Percentiles rank a stretch among this genome's conserved stretches.
phyloP scores from a whole-genome alignment of 176 grass and related monocot genomes.

The Oropetium thomaeum region DNA sequence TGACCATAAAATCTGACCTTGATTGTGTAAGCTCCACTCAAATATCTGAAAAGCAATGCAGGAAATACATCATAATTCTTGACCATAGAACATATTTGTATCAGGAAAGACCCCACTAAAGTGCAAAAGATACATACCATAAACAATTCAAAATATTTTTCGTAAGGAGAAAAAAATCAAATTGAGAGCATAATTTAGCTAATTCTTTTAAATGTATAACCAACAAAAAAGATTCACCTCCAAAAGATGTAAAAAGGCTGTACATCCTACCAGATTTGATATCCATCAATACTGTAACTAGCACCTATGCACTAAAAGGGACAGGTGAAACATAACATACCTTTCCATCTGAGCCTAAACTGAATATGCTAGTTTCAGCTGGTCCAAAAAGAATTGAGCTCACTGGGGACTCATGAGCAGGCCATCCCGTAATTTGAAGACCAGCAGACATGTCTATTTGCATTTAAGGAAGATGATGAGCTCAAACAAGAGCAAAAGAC shows the following conservation, averaged over 20 bases:
- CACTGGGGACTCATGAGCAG: slow-evolving; percentile 89
- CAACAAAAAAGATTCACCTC: not conserved
- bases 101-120: not conserved
- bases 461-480: slow-evolving; percentile 41
- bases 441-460: slow-evolving; percentile 92
- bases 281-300: slow-evolving; percentile 2
- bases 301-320: slow-evolving; percentile 19
- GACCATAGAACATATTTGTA: slow-evolving; percentile 7
- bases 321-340: slow-evolving; percentile 32
- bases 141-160: slow-evolving; percentile 1
- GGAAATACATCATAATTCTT: too few species aligned
- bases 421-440: slow-evolving; percentile 99
- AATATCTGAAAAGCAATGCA: slow-evolving; percentile 65
- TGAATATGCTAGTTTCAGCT: slow-evolving; percentile 97
- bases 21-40: slow-evolving; percentile 99
- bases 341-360: slow-evolving; percentile 89
- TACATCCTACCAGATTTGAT: not conserved
- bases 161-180: not conserved
- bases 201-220: not conserved
- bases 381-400: slow-evolving; percentile 89
- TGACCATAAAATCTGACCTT: slow-evolving; percentile 93
- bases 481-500: slow-evolving; percentile 7
- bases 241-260: not conserved
- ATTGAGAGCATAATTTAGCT: not conserved
- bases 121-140: not conserved